These are phyloP conservation scores for Setomelanomma holmii DNA, from an alignment of 2,329 filamentous ascomycete species.

Conservation along the genomic window DNA sequence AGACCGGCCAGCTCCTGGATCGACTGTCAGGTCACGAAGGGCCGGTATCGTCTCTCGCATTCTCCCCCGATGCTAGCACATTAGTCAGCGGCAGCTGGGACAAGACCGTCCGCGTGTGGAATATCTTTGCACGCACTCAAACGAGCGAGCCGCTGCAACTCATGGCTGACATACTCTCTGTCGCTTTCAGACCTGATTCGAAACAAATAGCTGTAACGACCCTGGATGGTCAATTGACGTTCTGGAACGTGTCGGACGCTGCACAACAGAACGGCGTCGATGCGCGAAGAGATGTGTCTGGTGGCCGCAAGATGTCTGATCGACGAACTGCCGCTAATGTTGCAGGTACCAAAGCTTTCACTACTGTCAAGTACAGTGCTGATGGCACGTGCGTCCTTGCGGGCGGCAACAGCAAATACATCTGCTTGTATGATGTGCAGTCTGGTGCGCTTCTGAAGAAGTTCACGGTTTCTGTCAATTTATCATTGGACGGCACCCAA, in stretches of 20 bases:
- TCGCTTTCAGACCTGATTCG: conserved; percentile 89
- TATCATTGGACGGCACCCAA: conserved; percentile 94
- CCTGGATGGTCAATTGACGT: conserved; percentile 90
- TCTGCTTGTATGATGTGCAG: conserved; percentile 93
- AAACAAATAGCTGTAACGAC: conserved; percentile 91
- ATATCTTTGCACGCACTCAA: conserved; percentile 90
- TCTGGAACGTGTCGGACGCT: conserved; percentile 91
- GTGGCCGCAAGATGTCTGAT: conserved; percentile 86
- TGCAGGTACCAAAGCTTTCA: conserved; percentile 88
- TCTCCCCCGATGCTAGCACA: conserved; percentile 83
- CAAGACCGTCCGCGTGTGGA: conserved; percentile 93
- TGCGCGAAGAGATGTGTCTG: conserved; percentile 88
- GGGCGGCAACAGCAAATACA: conserved; percentile 96
- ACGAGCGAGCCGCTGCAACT: conserved; percentile 93
- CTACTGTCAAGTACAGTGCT: conserved; percentile 85
- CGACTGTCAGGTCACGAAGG: conserved; percentile 92
- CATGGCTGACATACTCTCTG: conserved; percentile 85
- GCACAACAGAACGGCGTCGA: conserved; percentile 87
- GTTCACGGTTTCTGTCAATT: conserved; percentile 92
- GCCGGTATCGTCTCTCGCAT: conserved; percentile 85
- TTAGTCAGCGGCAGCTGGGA: conserved; percentile 97
- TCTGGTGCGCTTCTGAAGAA: conserved; percentile 93
- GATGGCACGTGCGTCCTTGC: conserved; percentile 91
- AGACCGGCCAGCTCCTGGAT: conserved; percentile 94
- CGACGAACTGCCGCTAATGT: conserved; percentile 90